Percentiles rank a stretch among this genome's conserved stretches.
phyloP scores from a whole-genome alignment of 73 alveolate genomes.

The Breviolum minutum region DNA sequence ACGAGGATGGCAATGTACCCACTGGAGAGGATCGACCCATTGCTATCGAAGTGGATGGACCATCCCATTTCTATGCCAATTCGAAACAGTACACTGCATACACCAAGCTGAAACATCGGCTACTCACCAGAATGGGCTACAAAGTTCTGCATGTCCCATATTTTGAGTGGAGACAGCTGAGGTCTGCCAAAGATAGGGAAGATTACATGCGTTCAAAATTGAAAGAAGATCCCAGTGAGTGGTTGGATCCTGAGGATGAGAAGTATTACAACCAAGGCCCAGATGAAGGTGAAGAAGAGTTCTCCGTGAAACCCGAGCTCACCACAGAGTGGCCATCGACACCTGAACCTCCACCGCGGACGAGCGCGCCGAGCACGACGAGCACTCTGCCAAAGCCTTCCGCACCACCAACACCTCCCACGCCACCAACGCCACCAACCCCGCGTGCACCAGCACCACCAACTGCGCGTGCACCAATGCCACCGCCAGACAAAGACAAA shows the following conservation, averaged over 20 bases:
- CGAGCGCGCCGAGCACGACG: not conserved
- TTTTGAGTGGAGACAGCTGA: constrained; percentile 90
- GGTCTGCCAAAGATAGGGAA: constrained; percentile 88
- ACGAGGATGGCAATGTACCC: constrained; percentile 94
- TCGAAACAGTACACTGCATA: constrained; percentile 87
- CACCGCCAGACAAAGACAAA: not conserved
- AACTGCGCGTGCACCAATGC: not conserved
- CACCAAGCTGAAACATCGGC: constrained; percentile 95
- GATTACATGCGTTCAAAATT: constrained; percentile 86
- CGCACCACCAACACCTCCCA: not conserved
- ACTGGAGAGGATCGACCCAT: constrained; percentile 95
- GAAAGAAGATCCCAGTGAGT: constrained; percentile 93
- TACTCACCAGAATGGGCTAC: constrained; percentile 95
- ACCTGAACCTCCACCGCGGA: not conserved
- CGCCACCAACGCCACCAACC: not conserved
- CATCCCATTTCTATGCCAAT: constrained; percentile 94
- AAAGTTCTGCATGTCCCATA: constrained; percentile 94
- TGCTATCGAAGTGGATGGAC: constrained; percentile 95
- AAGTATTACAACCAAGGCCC: constrained; percentile 82
- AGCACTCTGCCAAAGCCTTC: not conserved
- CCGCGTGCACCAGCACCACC: constrained; percentile 13
- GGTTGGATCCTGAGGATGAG: constrained; percentile 95
- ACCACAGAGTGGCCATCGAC: not conserved
- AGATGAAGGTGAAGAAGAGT: constrained; percentile 45
- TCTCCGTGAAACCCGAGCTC: constrained; percentile 71